These are phyloP conservation scores for Eucalyptus regnans DNA, from an alignment of 345 rosid species.

Conservation along the genomic window DNA sequence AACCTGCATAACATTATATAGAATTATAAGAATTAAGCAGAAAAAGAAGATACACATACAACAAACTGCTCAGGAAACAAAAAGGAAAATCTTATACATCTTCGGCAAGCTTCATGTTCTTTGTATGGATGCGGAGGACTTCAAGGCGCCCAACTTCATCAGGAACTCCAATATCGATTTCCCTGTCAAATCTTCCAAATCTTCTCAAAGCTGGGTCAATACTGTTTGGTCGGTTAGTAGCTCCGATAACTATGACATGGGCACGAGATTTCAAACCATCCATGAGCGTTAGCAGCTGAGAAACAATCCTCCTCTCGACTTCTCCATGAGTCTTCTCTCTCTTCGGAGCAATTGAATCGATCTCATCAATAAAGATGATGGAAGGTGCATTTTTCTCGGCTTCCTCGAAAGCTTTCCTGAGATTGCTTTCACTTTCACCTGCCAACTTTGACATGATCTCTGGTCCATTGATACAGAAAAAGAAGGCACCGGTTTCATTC, in stretches of 20 bases:
- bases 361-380: slow-evolving; percentile 83
- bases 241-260: slow-evolving; percentile 92
- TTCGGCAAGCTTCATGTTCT: slow-evolving; percentile 94
- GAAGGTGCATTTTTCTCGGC: slow-evolving; percentile 98
- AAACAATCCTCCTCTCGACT: slow-evolving; percentile 96
- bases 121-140: slow-evolving; percentile 92
- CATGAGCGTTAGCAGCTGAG: slow-evolving; percentile 93
- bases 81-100: slow-evolving; percentile 30
- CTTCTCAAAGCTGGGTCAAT: slow-evolving; percentile 92
- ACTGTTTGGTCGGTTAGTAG: slow-evolving; percentile 96
- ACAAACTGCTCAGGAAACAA: neutral
- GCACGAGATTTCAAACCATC: slow-evolving; percentile 90
- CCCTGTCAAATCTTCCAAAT: slow-evolving; percentile 93
- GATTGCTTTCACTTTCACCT: slow-evolving; percentile 98
- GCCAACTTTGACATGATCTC: slow-evolving; percentile 97
- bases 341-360: slow-evolving; percentile 96
- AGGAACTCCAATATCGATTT: slow-evolving; percentile 92
- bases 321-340: slow-evolving; percentile 95
- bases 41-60: neutral
- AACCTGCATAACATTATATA: slow-evolving; percentile 25
- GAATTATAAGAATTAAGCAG: neutral
- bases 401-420: slow-evolving; percentile 92
- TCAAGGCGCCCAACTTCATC: slow-evolving; percentile 98
- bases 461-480: slow-evolving; percentile 92
- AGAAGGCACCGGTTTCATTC: slow-evolving; percentile 94